Evolutionary conservation across 1,284 basidiomycete genomes (phyloP), one percentile per base, ranked within the genome.

Genomic region (Rhodotorula sp.): DNA sequence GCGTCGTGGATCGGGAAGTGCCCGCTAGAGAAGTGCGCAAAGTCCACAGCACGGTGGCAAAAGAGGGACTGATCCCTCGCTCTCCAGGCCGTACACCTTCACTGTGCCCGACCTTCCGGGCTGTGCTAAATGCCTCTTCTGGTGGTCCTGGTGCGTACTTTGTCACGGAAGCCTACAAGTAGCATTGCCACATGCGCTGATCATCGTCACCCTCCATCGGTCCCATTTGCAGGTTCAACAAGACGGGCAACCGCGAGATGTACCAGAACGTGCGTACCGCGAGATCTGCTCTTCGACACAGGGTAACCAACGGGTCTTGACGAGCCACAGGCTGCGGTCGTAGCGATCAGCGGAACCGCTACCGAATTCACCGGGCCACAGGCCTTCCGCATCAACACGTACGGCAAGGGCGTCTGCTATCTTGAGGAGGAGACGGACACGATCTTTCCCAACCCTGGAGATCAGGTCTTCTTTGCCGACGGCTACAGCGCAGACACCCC

Each of bases 181-280:
- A 41, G 7, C 23, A 21, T 46, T 7, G n/a, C 0, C 13, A 21
- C 34, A 2, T 16, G 21, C 34, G 34, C 48, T 61, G 27, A 34
- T 34, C 27, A 4, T 19, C 8, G 2, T 1, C 52, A 4, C 7
- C 7, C 53, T 16, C 23, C 1, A 8, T 4, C 27, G 34, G 53
- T 25, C 17, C 57, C 82, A 45, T 82, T 84, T 76, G 73, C 12
- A 84, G 83, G 83, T 82, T 82, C 76, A 83, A 84, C 56, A 19
- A 58, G n/a, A 54, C 61, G 0, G 71, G 71, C 10, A 73, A 70
- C 21, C 59, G 64, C 13, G 70, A 72, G 44, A 61, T 61, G 75
- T 80, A 83, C 78, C 80, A 81, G 74, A 82, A 83, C 72, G 82
- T 68, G 45, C 50, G 41, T 27, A 10, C n/a, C 7, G 5, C 8